These are phyloP conservation scores for Penicillium herquei DNA, from an alignment of 495 filamentous ascomycete genomes.

Conservation along the genomic window DNA sequence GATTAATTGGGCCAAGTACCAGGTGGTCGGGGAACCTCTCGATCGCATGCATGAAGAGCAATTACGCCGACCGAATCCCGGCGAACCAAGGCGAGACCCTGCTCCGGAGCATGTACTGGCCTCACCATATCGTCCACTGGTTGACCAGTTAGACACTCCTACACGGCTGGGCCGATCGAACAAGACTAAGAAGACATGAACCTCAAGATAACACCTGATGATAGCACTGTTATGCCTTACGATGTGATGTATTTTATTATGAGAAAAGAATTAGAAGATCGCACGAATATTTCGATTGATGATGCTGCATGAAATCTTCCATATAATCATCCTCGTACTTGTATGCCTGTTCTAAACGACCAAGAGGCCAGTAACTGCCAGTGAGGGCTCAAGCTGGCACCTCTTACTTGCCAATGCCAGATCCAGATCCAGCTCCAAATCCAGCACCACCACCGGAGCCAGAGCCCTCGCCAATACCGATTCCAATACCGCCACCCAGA, in stretches of 20 bases:
- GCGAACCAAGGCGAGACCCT: conserved; percentile 47
- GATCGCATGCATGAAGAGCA: conserved; percentile 84
- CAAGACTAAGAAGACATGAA: conserved; percentile 38
- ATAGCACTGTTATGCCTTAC: conserved; percentile 10
- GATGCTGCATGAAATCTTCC: no score
- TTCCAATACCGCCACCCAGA: neutral
- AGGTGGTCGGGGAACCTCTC: conserved; percentile 72
- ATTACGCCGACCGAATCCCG: conserved; percentile 57
- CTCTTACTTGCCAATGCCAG: neutral
- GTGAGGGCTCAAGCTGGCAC: neutral
- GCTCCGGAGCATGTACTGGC: conserved; percentile 58
- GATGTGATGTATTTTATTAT: conserved; percentile 20
- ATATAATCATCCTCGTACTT: no score
- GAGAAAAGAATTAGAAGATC: conserved; percentile 10
- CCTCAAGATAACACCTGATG: conserved; percentile 1
- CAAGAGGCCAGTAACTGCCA: no score
- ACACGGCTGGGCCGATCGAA: conserved; percentile 23
- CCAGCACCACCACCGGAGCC: neutral
- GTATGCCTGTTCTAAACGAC: no score
- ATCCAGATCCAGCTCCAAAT: conserved; percentile 1
- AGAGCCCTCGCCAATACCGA: conserved; percentile 3
- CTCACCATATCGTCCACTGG: conserved; percentile 70
- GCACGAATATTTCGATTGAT: neutral
- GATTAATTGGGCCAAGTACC: conserved; percentile 90
- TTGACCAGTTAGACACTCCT: conserved; percentile 62